Evolutionary conservation across 2,329 filamentous ascomycete species (phyloP).

Genomic region (Aureobasidium leucospermi): DNA sequence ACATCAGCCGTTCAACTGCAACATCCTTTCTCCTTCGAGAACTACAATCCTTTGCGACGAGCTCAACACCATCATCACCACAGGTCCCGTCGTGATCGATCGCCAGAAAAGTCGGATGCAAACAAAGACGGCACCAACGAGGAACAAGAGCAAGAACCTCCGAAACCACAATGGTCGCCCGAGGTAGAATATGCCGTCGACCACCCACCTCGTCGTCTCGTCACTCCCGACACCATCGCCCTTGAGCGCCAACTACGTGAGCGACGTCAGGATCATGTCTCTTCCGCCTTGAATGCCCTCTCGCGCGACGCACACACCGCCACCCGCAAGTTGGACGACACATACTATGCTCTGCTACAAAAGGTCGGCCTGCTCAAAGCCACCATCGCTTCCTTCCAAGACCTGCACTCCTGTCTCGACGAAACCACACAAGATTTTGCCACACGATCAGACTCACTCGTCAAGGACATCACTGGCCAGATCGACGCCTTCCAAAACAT

Average conservation of each 20-base stretch:
- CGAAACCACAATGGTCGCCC: constrained; percentile 3
- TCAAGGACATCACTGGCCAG: constrained; percentile 61
- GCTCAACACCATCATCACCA: constrained; percentile 21
- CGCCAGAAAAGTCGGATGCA: not conserved
- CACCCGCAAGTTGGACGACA: constrained; percentile 62
- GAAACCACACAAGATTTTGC: constrained; percentile 54
- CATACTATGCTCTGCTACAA: constrained; percentile 66
- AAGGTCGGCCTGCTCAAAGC: constrained; percentile 57
- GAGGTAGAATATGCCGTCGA: constrained; percentile 12
- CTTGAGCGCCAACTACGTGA: constrained; percentile 31
- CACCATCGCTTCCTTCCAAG: constrained; percentile 58
- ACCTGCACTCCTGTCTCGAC: constrained; percentile 56
- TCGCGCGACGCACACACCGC: constrained; percentile 54
- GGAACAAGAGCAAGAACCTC: not conserved
- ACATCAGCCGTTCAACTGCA: constrained; percentile 39
- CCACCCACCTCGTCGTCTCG: constrained; percentile 15
- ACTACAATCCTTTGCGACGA: constrained; percentile 31
- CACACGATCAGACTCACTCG: constrained; percentile 60
- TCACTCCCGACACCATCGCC: constrained; percentile 31
- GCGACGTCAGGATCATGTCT: constrained; percentile 34
- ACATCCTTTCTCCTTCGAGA: constrained; percentile 38
- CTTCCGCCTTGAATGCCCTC: constrained; percentile 38
- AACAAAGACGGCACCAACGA: not conserved
- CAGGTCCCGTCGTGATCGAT: not conserved
- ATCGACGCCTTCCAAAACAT: constrained; percentile 49